Evolutionary conservation across 257 asterid species (phyloP).

Genomic region (Euphrasia confusa): DNA sequence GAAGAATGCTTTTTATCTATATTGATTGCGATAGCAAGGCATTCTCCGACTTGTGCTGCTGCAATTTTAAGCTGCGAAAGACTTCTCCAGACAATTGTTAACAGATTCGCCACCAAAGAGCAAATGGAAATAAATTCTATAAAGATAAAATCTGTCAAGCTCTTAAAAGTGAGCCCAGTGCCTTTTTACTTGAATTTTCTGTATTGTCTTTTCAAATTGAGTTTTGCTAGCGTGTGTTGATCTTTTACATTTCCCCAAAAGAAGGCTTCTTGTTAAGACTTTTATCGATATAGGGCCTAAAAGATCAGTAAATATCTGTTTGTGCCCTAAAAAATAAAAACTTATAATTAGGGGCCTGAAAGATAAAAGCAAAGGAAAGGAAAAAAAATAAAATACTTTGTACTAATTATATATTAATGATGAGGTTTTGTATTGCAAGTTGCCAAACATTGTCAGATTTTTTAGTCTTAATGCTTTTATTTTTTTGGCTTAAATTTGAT

Average conservation of each 20-base stretch:
- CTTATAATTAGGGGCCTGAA: no score
- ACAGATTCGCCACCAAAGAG: conserved; percentile 51
- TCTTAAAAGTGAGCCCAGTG: conserved; percentile 55
- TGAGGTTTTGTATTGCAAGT: no score
- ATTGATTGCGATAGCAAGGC: conserved; percentile 81
- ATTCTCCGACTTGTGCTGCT: conserved; percentile 81
- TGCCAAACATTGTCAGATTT: no score
- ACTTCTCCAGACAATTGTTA: conserved; percentile 74
- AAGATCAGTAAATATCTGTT: no score
- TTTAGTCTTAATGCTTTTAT: not conserved
- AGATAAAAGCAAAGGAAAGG: no score
- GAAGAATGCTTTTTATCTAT: conserved; percentile 82
- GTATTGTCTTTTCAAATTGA: not conserved
- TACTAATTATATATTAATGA: no score
- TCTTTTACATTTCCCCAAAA: not conserved
- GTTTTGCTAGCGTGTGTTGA: conserved; percentile 13
- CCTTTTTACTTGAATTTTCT: conserved; percentile 7
- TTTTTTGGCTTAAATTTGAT: not conserved
- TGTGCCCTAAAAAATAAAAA: no score
- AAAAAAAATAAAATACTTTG: no score
- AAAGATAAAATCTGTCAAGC: conserved; percentile 72
- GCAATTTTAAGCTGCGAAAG: conserved; percentile 61
- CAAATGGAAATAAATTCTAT: conserved; percentile 47
- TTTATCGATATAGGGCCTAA: no score
- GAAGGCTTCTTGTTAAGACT: conserved; percentile 1